These are phyloP conservation scores for Chamaecyparis obtusa DNA, from an alignment of 75 land plant genomes.

Conservation along the genomic window DNA sequence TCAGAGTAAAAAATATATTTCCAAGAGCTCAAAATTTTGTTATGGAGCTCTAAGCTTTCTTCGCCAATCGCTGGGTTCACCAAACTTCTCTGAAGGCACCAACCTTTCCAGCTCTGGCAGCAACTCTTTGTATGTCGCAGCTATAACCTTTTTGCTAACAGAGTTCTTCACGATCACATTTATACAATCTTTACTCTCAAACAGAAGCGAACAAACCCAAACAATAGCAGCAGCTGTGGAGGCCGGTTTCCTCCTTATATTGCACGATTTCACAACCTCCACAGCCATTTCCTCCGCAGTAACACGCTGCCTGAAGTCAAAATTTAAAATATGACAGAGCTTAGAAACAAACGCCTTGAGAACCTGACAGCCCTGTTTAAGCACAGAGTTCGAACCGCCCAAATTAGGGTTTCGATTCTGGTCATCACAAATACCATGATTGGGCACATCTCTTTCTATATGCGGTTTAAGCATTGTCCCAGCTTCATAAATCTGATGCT, in stretches of 20 bases:
- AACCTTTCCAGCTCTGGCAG: not conserved
- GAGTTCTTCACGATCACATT: not conserved
- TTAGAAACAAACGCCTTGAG: not conserved
- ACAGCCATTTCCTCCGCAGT: conserved; percentile 4
- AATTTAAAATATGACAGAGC: not conserved
- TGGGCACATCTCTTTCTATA: not conserved
- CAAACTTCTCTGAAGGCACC: not conserved
- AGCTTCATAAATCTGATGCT: not conserved
- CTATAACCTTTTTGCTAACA: not conserved
- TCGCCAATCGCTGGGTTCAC: not conserved
- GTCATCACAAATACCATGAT: not conserved
- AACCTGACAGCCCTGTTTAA: not conserved
- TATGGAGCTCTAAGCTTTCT: not conserved
- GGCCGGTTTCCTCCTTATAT: not conserved
- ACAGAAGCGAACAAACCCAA: not conserved
- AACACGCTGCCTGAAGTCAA: not conserved
- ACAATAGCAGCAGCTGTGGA: conserved; percentile 1
- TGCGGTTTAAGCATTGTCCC: not conserved
- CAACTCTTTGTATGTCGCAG: not conserved
- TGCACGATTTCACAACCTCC: not conserved
- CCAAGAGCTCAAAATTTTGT: no score
- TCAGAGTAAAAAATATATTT: no score
- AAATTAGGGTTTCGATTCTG: not conserved
- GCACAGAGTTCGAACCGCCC: not conserved
- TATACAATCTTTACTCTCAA: not conserved